Percentiles rank a stretch among this genome's conserved stretches.
Evolutionary conservation across 176 grass and related monocot genomes (phyloP).

Genomic region (Rhipidocladum racemiflorum): DNA sequence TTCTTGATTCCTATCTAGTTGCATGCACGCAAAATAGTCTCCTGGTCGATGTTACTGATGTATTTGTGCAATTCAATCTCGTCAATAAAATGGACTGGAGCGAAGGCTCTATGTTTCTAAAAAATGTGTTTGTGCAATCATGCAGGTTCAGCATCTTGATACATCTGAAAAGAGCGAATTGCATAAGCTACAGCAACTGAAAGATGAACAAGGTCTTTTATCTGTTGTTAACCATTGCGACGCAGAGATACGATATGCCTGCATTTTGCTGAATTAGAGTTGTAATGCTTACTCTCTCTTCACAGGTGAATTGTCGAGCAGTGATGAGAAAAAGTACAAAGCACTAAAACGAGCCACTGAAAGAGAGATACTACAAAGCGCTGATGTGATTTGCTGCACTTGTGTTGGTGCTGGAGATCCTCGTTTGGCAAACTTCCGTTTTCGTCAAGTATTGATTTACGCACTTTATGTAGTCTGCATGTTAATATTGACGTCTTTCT

Average conservation of each 20-base stretch:
- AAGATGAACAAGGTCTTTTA: conserved; percentile 90
- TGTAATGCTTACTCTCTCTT: conserved; percentile 17
- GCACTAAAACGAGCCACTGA: conserved; percentile 96
- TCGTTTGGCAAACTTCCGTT: conserved; percentile 91
- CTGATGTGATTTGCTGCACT: conserved; percentile 99
- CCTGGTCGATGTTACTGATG: background rate
- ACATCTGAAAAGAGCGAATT: conserved; percentile 98
- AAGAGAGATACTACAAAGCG: conserved; percentile 98
- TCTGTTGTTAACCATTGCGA: background rate
- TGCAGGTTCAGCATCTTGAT: conserved; percentile 93
- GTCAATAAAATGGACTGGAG: too few relatives aligned
- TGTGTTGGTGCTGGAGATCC: conserved; percentile 99
- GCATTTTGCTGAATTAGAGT: background rate
- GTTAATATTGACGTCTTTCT: background rate
- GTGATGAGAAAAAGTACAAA: conserved; percentile 99
- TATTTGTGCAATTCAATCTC: conserved; percentile 8
- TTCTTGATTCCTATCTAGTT: conserved; percentile 16
- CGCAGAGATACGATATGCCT: background rate
- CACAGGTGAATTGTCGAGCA: conserved; percentile 91
- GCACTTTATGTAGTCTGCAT: background rate
- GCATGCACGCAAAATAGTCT: background rate
- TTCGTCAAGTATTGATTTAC: conserved; percentile 67
- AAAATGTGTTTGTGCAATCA: background rate
- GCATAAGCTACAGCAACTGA: conserved; percentile 90
- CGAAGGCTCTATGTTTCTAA: too few relatives aligned